Evolutionary conservation across 2,329 filamentous ascomycete genomes (phyloP).

Genomic region (Sphaceloma murrayae): DNA sequence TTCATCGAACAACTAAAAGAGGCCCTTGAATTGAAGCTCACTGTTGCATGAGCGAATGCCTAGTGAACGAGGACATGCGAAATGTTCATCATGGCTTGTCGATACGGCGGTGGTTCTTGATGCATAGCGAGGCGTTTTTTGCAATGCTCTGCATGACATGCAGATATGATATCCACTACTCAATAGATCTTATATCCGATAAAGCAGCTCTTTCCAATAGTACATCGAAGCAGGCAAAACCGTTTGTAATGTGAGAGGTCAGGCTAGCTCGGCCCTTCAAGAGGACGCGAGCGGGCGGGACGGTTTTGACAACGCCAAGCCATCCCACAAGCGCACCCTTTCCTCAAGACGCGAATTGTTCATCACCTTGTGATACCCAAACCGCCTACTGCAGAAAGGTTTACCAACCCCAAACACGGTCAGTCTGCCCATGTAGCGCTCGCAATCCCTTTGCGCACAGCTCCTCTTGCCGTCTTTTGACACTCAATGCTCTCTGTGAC

Average conservation of each 20-base stretch:
- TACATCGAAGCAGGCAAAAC: neutral
- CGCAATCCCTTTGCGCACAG: neutral
- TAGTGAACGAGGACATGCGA: neutral
- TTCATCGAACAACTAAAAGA: neutral
- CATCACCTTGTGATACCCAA: slow-evolving; percentile 11
- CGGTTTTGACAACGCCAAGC: slow-evolving; percentile 2
- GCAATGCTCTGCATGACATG: slow-evolving; percentile 3
- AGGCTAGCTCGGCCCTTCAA: too few relatives aligned
- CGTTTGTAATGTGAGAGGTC: too few relatives aligned
- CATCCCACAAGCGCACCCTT: slow-evolving; percentile 11
- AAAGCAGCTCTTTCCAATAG: neutral
- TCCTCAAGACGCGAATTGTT: slow-evolving; percentile 10
- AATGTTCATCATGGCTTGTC: neutral
- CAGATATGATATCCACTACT: slow-evolving; percentile 13
- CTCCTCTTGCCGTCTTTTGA: neutral
- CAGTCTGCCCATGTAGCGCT: slow-evolving; percentile 5
- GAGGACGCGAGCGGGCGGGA: slow-evolving; percentile 15
- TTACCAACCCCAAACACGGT: slow-evolving; percentile 9
- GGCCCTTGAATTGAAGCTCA: neutral
- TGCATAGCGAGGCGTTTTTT: slow-evolving; percentile 12
- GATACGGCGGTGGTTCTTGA: neutral
- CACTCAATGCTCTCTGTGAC: slow-evolving; percentile 3
- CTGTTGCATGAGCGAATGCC: neutral
- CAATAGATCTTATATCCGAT: slow-evolving; percentile 1
- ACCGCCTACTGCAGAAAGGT: slow-evolving; percentile 8